These are phyloP conservation scores for Aethionema arabicum DNA, from an alignment of 345 rosid species.

Conservation along the genomic window DNA sequence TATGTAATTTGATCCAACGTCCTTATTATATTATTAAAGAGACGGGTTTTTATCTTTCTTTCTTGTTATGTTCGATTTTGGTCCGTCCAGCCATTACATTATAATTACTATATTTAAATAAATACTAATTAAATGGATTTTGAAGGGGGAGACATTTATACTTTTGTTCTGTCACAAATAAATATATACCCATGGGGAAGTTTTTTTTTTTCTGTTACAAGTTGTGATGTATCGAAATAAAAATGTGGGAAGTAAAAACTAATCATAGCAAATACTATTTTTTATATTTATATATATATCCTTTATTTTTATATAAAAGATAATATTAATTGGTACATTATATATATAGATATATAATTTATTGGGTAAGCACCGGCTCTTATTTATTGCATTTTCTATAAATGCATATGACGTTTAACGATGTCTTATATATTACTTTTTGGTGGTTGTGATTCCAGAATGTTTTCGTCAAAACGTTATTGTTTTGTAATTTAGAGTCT, in stretches of 20 bases:
- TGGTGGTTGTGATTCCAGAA: too few species aligned
- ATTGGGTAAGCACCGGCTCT: slow-evolving; percentile 17
- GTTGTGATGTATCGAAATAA: too few species aligned
- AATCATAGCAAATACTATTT: too few species aligned
- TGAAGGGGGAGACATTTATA: background rate
- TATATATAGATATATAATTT: background rate
- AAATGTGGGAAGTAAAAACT: too few species aligned
- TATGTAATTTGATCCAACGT: slow-evolving; percentile 13
- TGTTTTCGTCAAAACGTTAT: too few species aligned
- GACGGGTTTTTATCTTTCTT: slow-evolving; percentile 23
- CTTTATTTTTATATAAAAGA: too few species aligned
- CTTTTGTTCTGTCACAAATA: too few species aligned
- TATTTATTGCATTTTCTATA: slow-evolving; percentile 23
- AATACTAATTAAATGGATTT: too few species aligned
- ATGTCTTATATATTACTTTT: background rate
- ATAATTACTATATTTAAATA: background rate
- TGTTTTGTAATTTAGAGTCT: too few species aligned
- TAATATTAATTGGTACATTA: background rate
- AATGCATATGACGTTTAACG: slow-evolving; percentile 27
- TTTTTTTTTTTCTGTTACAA: too few species aligned
- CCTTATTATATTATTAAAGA: slow-evolving; percentile 29
- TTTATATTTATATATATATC: too few species aligned
- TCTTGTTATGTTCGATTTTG: slow-evolving; percentile 1
- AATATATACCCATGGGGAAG: too few species aligned
- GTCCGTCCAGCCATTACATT: slow-evolving; percentile 11